Base-by-base conservation (phyloP, 2,329 filamentous ascomycete genomes). In the Ascomycota sp. region DNA sequence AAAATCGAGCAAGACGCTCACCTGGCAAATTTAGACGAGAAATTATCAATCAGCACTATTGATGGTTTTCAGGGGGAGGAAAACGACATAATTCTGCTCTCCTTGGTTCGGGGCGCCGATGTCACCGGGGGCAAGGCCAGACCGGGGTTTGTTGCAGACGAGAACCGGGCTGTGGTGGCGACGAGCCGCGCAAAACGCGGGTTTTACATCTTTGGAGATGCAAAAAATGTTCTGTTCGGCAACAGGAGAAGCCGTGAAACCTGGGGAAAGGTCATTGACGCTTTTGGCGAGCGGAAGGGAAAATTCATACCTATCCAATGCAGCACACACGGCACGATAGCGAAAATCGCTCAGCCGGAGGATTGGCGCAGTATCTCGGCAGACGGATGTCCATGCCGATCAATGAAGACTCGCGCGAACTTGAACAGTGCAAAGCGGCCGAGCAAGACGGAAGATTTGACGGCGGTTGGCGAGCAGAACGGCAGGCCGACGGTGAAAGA, bases 31-130 rank as follows among this genome's bases (percentile, higher is more conserved):
- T 39, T 46, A 13, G 45, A 48, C 6, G 50, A 47, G 46, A 66
- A 42, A 28, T 53, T 44, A 46, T 75, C 75, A 2, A 74, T 92
- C 1, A 68, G 70, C 27, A 92, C 83, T 0, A 79, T 93, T 0
- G 84, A 92, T 45, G 80, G 77, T 0, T 92, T 86, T 45, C 83
- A 92, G 49, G 83, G 83, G 9, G 82, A 92, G 44, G 82, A 92
- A 48, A 92, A 92, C 39, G 77, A 84, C 21, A 61, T 92, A 7
- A 62, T 93, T 8, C 49, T 92, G 2, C 57, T 92, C 0, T 92
- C 83, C 0, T 57, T 92, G 0, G 82, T 89, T 3, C 68, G 84
- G 30, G 83, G 75, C 40, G 76, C 75, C 11, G 37, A 38, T 2
- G 42, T 44, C 4, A 9, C 3, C 12, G 25, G 33, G 11, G 27